Evolutionary conservation across 768 basidiomycete species (phyloP).

Genomic region (Macrolepiota dolichaula): DNA sequence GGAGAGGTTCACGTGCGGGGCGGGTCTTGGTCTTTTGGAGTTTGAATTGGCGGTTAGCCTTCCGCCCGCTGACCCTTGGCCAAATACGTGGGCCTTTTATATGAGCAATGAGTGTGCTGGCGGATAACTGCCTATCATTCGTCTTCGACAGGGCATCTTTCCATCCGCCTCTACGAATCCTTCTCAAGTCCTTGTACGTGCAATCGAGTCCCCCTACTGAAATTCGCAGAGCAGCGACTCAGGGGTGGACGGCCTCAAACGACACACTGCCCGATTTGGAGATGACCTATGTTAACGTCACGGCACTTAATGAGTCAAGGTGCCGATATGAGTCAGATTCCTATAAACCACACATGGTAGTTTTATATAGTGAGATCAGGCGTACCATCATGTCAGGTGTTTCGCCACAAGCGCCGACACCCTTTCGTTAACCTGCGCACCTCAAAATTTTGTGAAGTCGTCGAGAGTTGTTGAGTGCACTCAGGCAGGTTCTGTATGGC

Average conservation of each 20-base stretch:
- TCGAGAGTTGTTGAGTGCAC: too few relatives aligned
- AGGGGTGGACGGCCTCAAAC: background rate
- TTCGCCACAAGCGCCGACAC: too few relatives aligned
- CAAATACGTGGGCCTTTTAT: too few relatives aligned
- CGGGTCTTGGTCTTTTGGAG: background rate
- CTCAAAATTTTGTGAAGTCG: too few relatives aligned
- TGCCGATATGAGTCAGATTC: background rate
- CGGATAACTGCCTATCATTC: too few relatives aligned
- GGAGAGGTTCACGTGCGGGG: background rate
- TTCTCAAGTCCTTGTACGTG: background rate
- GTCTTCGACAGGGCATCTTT: too few relatives aligned
- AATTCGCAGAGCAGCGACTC: background rate
- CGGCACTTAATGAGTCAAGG: conserved; percentile 1
- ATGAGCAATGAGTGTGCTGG: too few relatives aligned
- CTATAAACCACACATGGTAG: conserved; percentile 8
- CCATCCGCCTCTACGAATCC: too few relatives aligned
- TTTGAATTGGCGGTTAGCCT: background rate
- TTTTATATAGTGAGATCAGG: background rate
- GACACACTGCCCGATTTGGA: background rate
- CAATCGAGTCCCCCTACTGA: background rate
- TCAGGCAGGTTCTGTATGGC: too few relatives aligned
- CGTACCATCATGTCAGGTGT: too few relatives aligned
- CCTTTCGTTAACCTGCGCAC: background rate
- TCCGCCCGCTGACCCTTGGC: conserved; percentile 2
- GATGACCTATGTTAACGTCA: background rate